Percentiles rank a stretch among this genome's conserved stretches.
Conservation (phyloP, 2,329 filamentous ascomycete genomes). For the Aspergillus aculeatinus region DNA sequence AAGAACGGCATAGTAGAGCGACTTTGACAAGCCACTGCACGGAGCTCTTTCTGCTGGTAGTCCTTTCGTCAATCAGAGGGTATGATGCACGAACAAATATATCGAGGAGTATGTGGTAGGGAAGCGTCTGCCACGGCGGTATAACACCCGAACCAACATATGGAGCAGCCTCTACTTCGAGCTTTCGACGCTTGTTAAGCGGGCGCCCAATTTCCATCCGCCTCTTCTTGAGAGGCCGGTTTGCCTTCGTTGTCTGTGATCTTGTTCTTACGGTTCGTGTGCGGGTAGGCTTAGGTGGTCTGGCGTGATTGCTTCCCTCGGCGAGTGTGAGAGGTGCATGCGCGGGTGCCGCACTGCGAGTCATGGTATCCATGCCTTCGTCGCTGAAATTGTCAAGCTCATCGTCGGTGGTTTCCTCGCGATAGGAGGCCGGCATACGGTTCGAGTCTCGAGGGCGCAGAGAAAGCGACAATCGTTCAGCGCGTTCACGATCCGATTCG, state of each 20-base stretch:
- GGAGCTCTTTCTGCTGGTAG: constrained; percentile 24
- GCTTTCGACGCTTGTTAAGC: constrained; percentile 28
- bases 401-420: constrained; percentile 36
- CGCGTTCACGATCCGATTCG: constrained; percentile 13
- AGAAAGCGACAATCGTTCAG: constrained; percentile 25
- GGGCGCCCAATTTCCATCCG: constrained; percentile 22
- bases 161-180: constrained; percentile 16
- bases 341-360: constrained; percentile 12
- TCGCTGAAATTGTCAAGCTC: constrained; percentile 18
- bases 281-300: constrained; percentile 15
- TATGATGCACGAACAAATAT: constrained; percentile 68
- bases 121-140: constrained; percentile 61
- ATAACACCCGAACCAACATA: constrained; percentile 39
- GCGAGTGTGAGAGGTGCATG: constrained; percentile 10
- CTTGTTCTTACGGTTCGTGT: constrained; percentile 20
- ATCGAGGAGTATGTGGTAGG: constrained; percentile 67
- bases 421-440: constrained; percentile 31
- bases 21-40: constrained; percentile 63
- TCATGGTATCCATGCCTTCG: constrained; percentile 16
- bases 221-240: constrained; percentile 15
- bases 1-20: constrained; percentile 62
- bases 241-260: constrained; percentile 23
- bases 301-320: constrained; percentile 9
- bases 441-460: constrained; percentile 33
- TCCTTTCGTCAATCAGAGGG: constrained; percentile 51